Evolutionary conservation across 306 rosid species (phyloP).

Genomic region (Astragalus glycyphyllos): DNA sequence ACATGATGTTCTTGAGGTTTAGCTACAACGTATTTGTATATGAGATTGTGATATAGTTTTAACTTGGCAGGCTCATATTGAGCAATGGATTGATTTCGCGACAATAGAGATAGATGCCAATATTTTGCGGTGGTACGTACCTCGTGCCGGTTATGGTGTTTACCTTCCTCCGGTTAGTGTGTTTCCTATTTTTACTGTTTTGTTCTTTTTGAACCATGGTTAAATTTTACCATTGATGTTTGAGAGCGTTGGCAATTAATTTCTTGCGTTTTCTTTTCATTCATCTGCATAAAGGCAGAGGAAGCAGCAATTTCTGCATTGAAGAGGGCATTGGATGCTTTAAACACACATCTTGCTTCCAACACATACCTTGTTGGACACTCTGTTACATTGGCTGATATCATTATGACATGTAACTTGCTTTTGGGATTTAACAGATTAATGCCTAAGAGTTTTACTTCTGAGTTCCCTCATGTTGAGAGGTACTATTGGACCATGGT

Average conservation of each 20-base stretch:
- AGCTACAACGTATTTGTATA: not conserved
- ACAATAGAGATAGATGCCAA: not conserved
- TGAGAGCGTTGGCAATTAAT: not conserved
- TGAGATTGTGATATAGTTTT: not conserved
- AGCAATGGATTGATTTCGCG: not conserved
- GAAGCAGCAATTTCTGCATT: conserved; percentile 65
- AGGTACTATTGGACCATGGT: conserved; percentile 4
- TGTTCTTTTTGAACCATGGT: not conserved
- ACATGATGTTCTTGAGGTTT: not conserved
- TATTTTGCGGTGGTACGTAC: not conserved
- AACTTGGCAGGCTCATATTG: not conserved
- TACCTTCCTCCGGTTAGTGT: not conserved
- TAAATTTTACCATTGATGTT: not conserved
- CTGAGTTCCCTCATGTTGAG: conserved; percentile 48
- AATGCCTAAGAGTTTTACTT: conserved; percentile 56
- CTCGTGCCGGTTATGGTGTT: not conserved
- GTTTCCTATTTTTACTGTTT: not conserved
- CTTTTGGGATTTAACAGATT: conserved; percentile 45
- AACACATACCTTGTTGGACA: conserved; percentile 85
- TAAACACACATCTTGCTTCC: conserved; percentile 73
- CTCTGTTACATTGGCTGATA: conserved; percentile 80
- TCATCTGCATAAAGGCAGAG: conserved; percentile 57
- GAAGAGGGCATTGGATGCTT: conserved; percentile 67
- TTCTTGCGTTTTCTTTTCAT: not conserved
- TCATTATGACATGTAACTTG: conserved; percentile 61